These are phyloP conservation scores for Pseudozyma sp. DNA, from an alignment of 1,284 basidiomycete species.

Conservation along the genomic window DNA sequence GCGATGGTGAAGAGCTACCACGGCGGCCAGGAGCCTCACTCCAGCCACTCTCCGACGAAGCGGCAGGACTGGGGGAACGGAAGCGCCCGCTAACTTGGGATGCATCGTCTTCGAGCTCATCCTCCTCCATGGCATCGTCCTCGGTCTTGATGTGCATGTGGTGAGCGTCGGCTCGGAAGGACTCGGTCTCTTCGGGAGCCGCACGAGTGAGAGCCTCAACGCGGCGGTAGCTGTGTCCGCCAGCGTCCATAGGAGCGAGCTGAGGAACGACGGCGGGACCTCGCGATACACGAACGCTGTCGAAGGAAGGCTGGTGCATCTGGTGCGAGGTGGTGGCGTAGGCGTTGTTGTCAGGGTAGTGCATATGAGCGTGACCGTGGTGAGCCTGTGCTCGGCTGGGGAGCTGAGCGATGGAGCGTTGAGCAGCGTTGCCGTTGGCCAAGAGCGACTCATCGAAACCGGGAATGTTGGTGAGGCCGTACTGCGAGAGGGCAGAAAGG, in stretches of 20 bases:
- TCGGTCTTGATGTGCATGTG: conserved; percentile 26
- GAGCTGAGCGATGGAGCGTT: conserved; percentile 55
- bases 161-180: conserved; percentile 4
- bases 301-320: conserved; percentile 47
- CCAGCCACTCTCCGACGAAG: conserved; percentile 35
- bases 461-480: conserved; percentile 60
- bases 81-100: conserved; percentile 21
- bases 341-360: conserved; percentile 26
- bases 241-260: conserved; percentile 54
- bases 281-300: conserved; percentile 47
- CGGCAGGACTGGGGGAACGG: conserved; percentile 41
- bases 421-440: conserved; percentile 6
- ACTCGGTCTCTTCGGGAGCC: conserved; percentile 41
- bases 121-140: conserved; percentile 52
- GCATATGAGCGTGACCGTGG: conserved; percentile 14
- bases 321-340: conserved; percentile 25
- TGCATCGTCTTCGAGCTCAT: conserved; percentile 24
- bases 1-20: conserved; percentile 38
- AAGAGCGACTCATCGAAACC: conserved; percentile 60
- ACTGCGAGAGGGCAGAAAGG: conserved; percentile 51
- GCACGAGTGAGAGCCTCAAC: conserved; percentile 65
- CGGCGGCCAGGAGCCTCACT: conserved; percentile 24
- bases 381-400: conserved; percentile 31
- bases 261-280: conserved; percentile 56
- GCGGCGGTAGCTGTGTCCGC: conserved; percentile 55